Evolutionary conservation across 106 monocot genomes (phyloP), one percentile per base, ranked within the genome.

Genomic region (Xerophyta viscosa): DNA sequence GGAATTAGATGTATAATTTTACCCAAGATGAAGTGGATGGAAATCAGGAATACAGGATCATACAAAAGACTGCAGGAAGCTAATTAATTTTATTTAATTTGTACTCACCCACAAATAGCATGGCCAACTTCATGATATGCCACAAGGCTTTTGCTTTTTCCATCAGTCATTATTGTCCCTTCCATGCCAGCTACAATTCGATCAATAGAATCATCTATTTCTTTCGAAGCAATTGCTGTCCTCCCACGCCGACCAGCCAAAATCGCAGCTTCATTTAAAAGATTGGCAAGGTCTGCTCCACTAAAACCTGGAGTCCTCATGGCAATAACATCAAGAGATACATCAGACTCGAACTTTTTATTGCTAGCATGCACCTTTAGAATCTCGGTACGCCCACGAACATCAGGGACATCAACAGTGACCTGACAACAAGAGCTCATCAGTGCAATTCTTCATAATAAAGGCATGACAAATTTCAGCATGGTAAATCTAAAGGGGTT

Each of bases 231-330:
- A 54, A 96, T 85, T 11, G 76, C 88, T 23, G 84, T 73, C 50
- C 63, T 84, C 15, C 81, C 94, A 42, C 94, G 64, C 8, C 94
- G 88, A 11, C 94, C 94, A 53, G 94, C 94, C 58, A 96, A 67
- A 45, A 96, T 96, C 20, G 94, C 88, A 36, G 94, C 88, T 76
- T 96, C 94, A 66, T 96, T 96, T 26, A 96, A 59, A 56, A 96
- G 84, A 52, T 96, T 96, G 43, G 94, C 94, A 61, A 96, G 81
- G 70, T 94, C 93, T 64, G 93, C 93, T 62, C 94, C 94, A 59
- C 94, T 96, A 60, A 96, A 94, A 12, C 94, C 94, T 56, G 94
- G 94, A 54, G 94, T 94, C 64, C 94, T 84, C 94, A 94, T 94
- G 46, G 94, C 94, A 31, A 94, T 54, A 46, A 94, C 81, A 50